Conservation (phyloP, 768 basidiomycete species). For the Fomitopsis serialis region DNA sequence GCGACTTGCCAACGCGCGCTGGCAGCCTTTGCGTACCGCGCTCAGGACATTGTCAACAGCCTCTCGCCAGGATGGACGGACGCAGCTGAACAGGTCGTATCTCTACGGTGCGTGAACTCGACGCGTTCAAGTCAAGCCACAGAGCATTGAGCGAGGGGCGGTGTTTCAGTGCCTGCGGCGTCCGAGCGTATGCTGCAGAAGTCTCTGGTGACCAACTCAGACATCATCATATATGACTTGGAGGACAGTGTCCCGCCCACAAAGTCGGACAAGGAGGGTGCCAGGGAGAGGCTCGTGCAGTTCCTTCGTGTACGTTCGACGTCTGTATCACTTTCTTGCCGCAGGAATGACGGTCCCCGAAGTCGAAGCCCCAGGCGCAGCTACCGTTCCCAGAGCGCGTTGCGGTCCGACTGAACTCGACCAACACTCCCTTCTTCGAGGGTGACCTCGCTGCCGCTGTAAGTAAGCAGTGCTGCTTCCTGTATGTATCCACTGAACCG, state of each 20-base stretch:
- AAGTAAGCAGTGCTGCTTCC: constrained; percentile 12
- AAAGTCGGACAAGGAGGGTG: constrained; percentile 49
- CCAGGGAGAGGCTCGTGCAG: constrained; percentile 45
- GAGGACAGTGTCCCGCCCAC: constrained; percentile 80
- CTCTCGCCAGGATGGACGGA: not conserved
- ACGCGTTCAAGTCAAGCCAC: too few relatives aligned
- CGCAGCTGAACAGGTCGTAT: constrained; percentile 4
- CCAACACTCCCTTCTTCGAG: constrained; percentile 58
- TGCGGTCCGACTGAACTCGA: constrained; percentile 68
- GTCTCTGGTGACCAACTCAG: constrained; percentile 56
- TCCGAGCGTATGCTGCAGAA: constrained; percentile 80
- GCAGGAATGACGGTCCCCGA: not conserved
- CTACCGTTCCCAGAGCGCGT: constrained; percentile 46
- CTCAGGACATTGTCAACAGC: not conserved
- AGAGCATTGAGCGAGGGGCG: too few relatives aligned
- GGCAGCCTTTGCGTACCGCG: not conserved
- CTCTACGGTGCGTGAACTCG: constrained; percentile 6
- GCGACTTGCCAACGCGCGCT: too few relatives aligned
- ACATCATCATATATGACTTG: constrained; percentile 82
- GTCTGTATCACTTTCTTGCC: not conserved
- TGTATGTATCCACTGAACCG: too few relatives aligned
- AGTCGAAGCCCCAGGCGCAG: constrained; percentile 10
- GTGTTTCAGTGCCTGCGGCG: constrained; percentile 62
- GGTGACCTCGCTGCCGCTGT: constrained; percentile 62
- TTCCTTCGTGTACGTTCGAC: constrained; percentile 48